These are phyloP conservation scores for Silene uniflora DNA, from an alignment of 148 eudicot species.

Conservation along the genomic window DNA sequence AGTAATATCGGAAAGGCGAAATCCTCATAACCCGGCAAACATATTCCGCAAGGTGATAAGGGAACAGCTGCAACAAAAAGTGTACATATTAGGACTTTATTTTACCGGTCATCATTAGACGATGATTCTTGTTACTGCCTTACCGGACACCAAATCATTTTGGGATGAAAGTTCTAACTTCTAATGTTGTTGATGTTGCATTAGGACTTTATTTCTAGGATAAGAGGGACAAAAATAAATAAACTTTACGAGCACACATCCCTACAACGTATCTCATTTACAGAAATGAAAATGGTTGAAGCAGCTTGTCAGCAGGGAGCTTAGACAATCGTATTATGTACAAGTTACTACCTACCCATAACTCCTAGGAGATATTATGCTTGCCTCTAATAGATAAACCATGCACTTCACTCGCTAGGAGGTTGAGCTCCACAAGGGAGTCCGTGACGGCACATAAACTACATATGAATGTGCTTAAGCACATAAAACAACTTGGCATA, in stretches of 20 bases:
- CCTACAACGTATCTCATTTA: background rate
- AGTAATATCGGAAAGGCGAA: conserved; percentile 93
- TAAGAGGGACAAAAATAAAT: background rate
- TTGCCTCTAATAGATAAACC: background rate
- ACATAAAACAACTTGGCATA: background rate
- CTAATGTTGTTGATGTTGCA: too few species aligned
- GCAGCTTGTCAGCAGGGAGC: background rate
- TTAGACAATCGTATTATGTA: background rate
- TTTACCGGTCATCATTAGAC: background rate
- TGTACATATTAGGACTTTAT: conserved; percentile 12
- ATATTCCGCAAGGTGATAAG: conserved; percentile 95
- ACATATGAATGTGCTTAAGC: background rate
- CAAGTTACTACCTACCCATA: background rate
- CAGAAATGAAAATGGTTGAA: background rate
- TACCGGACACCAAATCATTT: background rate
- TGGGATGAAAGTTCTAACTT: too few species aligned
- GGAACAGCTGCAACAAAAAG: conserved; percentile 74
- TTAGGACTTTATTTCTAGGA: too few species aligned
- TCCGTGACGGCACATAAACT: background rate
- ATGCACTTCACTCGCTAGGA: background rate
- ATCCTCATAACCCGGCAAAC: conserved; percentile 96
- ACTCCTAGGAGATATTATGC: background rate
- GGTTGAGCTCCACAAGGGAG: background rate
- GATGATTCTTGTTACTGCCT: background rate
- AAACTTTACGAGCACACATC: background rate